Conservation (phyloP, 2,329 filamentous ascomycete genomes). For the Dothideomycetidae sp. region DNA sequence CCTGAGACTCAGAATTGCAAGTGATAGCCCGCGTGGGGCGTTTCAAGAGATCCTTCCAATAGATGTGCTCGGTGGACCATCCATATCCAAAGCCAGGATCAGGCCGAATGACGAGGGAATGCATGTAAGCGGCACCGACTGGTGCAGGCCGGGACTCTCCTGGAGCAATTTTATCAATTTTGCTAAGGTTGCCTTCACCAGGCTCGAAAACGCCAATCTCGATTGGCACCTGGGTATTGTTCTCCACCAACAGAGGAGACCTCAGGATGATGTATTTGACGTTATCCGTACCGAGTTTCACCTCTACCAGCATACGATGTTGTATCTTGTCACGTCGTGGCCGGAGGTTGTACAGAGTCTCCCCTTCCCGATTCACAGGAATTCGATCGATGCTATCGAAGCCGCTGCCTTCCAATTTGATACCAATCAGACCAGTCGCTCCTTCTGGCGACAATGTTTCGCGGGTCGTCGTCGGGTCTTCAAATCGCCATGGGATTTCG, state of each 20-base stretch:
- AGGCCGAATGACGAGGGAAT: conserved; percentile 73
- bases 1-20: conserved; percentile 72
- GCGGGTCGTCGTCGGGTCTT: conserved; percentile 91
- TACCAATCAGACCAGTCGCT: conserved; percentile 61
- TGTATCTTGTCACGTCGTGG: conserved; percentile 74
- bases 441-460: conserved; percentile 81
- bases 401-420: conserved; percentile 80
- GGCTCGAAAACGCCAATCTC: conserved; percentile 85
- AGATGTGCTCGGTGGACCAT: conserved; percentile 80
- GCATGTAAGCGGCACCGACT: conserved; percentile 81
- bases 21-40: conserved; percentile 73
- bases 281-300: conserved; percentile 82
- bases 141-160: conserved; percentile 82
- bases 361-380: conserved; percentile 83
- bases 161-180: conserved; percentile 94
- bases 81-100: conserved; percentile 94
- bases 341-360: conserved; percentile 74
- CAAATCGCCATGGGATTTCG: conserved; percentile 89
- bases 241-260: conserved; percentile 83
- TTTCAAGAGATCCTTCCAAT: conserved; percentile 85
- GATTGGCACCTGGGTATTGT: conserved; percentile 90
- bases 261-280: conserved; percentile 96
- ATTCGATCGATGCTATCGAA: conserved; percentile 86
- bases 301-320: conserved; percentile 83
- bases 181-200: conserved; percentile 75